Evolutionary conservation across 108 stramenopile genomes (phyloP).

Genomic region (Schizochytrium sp.): DNA sequence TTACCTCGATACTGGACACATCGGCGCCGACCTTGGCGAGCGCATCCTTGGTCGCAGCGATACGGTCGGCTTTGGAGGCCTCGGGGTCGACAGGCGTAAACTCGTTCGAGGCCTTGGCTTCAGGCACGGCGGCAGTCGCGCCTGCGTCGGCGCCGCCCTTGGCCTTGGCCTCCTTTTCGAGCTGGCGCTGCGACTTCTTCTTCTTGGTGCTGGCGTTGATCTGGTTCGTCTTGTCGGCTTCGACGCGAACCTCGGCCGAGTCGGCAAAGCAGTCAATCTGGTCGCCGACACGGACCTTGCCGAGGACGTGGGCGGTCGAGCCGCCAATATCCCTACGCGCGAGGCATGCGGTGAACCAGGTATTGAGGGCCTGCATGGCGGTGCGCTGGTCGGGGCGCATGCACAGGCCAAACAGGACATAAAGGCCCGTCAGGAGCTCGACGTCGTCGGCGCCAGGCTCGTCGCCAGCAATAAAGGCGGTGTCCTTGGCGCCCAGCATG

Average conservation of each 20-base stretch:
- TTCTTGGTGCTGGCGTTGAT: slow-evolving; percentile 18
- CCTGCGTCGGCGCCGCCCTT: not conserved
- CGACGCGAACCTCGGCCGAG: not conserved
- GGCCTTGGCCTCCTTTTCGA: slow-evolving; percentile 21
- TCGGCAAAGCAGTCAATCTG: not conserved
- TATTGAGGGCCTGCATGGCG: not conserved
- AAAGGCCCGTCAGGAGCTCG: not conserved
- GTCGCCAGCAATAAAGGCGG: not conserved
- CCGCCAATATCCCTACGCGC: not conserved
- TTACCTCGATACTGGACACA: not conserved
- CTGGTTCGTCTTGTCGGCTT: slow-evolving; percentile 10
- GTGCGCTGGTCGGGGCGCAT: not conserved
- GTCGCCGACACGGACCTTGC: not conserved
- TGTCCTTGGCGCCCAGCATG: not conserved
- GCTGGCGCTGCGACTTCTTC: slow-evolving; percentile 12
- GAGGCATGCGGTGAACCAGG: not conserved
- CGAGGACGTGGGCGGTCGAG: not conserved
- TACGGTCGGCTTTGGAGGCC: not conserved
- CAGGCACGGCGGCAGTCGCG: not conserved
- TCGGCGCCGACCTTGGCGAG: not conserved
- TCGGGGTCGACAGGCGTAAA: not conserved
- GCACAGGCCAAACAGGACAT: not conserved
- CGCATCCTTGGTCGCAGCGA: not conserved
- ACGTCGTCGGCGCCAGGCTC: not conserved
- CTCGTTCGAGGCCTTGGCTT: not conserved